phyloP scores from a whole-genome alignment of 176 grass and related monocot species.

The Bromus sterilis region DNA sequence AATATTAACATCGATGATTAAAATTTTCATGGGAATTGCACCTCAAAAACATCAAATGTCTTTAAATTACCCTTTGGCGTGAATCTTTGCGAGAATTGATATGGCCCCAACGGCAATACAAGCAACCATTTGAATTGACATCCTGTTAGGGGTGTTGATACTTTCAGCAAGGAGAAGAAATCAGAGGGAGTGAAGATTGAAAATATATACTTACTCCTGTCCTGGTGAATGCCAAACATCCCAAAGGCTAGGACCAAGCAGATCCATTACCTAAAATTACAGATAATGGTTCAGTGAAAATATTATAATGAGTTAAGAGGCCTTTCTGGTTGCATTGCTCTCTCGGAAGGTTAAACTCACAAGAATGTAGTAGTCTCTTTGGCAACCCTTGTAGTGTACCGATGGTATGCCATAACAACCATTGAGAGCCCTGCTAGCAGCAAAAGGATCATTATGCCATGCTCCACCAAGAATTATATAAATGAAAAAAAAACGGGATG shows the following conservation, averaged over 20 bases:
- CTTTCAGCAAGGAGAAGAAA: not conserved
- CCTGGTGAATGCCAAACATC: conserved; percentile 67
- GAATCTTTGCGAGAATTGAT: not conserved
- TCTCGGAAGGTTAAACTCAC: conserved; percentile 18
- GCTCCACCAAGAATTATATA: conserved; percentile 7
- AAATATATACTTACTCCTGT: conserved; percentile 49
- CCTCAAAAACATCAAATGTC: not conserved
- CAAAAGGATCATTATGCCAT: not conserved
- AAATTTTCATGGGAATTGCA: not conserved
- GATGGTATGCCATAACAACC: not conserved
- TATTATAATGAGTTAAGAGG: not conserved
- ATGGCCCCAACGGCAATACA: not conserved
- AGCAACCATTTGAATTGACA: not conserved
- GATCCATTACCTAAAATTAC: conserved; percentile 76
- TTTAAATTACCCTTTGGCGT: not conserved
- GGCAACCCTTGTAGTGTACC: conserved; percentile 43
- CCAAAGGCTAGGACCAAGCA: conserved; percentile 79
- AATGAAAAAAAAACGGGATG: not conserved
- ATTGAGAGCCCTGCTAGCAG: not conserved
- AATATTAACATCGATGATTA: not conserved
- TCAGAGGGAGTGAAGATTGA: not conserved
- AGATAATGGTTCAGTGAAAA: not conserved
- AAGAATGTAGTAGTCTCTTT: conserved; percentile 12
- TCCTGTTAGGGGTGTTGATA: not conserved
- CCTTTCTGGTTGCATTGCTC: conserved; percentile 5